phyloP scores from a whole-genome alignment of 75 land plant species.

The Sequoia sempervirens region DNA sequence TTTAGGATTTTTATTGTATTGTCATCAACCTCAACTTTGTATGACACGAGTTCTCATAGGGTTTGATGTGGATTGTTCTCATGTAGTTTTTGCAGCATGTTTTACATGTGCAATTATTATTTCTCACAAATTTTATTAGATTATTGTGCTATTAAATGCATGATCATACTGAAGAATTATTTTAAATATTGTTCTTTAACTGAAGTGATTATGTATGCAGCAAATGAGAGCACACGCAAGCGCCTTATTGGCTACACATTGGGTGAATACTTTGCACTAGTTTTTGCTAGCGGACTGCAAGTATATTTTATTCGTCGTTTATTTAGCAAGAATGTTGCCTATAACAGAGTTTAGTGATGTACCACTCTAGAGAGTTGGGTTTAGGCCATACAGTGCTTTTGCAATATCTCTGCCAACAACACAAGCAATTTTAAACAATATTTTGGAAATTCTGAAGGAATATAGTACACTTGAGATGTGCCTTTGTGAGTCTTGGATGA shows the following conservation, averaged over 20 bases:
- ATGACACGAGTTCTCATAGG: not conserved
- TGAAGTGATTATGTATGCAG: constrained; percentile 33
- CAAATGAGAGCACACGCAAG: constrained; percentile 85
- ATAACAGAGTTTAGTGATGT: constrained; percentile 61
- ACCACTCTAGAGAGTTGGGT: not conserved
- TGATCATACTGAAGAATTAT: not conserved
- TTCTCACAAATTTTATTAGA: not conserved
- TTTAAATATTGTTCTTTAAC: not conserved
- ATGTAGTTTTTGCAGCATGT: not conserved
- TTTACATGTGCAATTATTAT: not conserved
- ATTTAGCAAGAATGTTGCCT: constrained; percentile 79
- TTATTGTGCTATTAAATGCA: not conserved
- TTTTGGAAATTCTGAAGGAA: not conserved
- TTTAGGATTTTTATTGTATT: not conserved
- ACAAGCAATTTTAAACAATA: not conserved
- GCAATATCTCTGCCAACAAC: not conserved
- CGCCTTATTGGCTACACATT: constrained; percentile 71
- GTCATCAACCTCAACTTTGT: not conserved
- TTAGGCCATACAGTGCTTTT: not conserved
- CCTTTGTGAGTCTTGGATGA: not conserved
- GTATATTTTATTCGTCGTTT: constrained; percentile 63
- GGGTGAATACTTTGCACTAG: constrained; percentile 60
- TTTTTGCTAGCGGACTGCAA: constrained; percentile 63
- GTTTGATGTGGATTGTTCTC: not conserved
- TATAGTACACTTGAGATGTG: not conserved